These are phyloP conservation scores for Gnetum montanum DNA, from an alignment of 75 land plant species.

Conservation along the genomic window DNA sequence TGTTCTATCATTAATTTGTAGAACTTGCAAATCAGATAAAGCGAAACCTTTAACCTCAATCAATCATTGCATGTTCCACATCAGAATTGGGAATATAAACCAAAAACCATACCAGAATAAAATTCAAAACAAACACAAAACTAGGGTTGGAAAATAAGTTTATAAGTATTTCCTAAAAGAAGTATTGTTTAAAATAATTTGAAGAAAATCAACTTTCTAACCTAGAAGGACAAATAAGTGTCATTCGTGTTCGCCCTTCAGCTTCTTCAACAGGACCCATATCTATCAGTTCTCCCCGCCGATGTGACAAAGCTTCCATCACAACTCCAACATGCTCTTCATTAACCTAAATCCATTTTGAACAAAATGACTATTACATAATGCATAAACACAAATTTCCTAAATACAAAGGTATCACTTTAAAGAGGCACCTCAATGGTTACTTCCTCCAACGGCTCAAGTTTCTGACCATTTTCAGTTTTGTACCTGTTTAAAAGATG, in stretches of 20 bases:
- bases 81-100: no score
- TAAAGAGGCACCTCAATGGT: slow-evolving; percentile 64
- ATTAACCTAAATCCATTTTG: slow-evolving; percentile 50
- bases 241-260: slow-evolving; percentile 72
- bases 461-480: slow-evolving; percentile 60
- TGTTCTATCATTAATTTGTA: no score
- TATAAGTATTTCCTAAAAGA: no score
- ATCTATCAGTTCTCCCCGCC: slow-evolving; percentile 80
- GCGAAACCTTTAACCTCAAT: no score
- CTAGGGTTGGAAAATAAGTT: no score
- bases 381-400: neutral
- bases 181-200: no score
- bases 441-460: slow-evolving; percentile 98
- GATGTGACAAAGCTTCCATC: slow-evolving; percentile 91
- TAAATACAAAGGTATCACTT: neutral
- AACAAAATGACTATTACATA: neutral
- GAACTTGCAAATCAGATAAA: no score
- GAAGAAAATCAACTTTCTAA: no score
- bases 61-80: no score
- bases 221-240: slow-evolving; percentile 96
- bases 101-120: no score
- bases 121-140: no score
- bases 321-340: slow-evolving; percentile 94
- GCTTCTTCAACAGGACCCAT: slow-evolving; percentile 90
- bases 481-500: slow-evolving; percentile 77